These are phyloP conservation scores for Phycomyces nitens DNA, from an alignment of 192 early-diverging fungal species.

Conservation along the genomic window DNA sequence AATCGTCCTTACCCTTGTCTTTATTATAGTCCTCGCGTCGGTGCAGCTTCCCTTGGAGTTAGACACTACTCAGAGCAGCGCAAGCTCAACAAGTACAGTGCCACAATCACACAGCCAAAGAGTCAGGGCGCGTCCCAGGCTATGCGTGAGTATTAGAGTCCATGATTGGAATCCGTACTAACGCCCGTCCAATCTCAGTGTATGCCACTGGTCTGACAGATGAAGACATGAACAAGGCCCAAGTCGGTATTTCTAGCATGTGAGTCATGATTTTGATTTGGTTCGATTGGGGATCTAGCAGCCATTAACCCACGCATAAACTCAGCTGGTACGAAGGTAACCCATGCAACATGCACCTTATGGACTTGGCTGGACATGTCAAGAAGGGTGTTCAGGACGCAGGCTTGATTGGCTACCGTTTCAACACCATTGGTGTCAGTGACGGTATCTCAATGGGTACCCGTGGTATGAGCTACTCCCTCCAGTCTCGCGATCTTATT, in stretches of 20 bases:
- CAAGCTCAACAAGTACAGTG: conserved; percentile 79
- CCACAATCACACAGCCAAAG: conserved; percentile 90
- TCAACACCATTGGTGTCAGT: conserved; percentile 98
- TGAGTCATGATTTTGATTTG: conserved; percentile 37
- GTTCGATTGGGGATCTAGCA: background rate
- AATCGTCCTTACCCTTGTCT: background rate
- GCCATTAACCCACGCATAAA: background rate
- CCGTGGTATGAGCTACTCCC: conserved; percentile 92
- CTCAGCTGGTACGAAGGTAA: conserved; percentile 96
- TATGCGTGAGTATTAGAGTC: conserved; percentile 68
- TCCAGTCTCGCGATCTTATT: conserved; percentile 96
- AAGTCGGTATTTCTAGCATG: conserved; percentile 96
- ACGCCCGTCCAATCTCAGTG: conserved; percentile 45
- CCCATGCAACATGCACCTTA: conserved; percentile 99
- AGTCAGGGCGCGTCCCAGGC: conserved; percentile 95
- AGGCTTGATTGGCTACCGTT: conserved; percentile 90
- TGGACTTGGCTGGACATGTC: conserved; percentile 81
- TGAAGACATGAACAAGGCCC: conserved; percentile 78
- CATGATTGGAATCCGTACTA: background rate
- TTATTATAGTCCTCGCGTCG: background rate
- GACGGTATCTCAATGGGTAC: conserved; percentile 99
- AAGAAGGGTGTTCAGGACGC: conserved; percentile 91
- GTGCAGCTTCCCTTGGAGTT: conserved; percentile 7
- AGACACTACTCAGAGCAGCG: conserved; percentile 27
- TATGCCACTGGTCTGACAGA: conserved; percentile 90